Percentiles rank a stretch among this genome's conserved stretches.
These are phyloP conservation scores for Hypericum androsaemum DNA, from an alignment of 345 rosid genomes.

Conservation along the genomic window DNA sequence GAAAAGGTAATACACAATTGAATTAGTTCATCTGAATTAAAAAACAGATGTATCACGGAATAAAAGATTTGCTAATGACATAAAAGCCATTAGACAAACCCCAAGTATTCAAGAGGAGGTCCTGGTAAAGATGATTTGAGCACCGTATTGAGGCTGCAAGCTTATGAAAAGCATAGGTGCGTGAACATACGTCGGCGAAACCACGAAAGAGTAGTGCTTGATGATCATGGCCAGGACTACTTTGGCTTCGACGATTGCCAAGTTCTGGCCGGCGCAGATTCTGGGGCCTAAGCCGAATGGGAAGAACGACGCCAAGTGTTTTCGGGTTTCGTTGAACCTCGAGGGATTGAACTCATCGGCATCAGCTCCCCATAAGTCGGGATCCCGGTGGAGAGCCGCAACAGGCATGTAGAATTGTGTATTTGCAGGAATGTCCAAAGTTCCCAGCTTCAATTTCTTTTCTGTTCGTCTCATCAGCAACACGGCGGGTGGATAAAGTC, in stretches of 20 bases:
- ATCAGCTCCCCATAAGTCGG: constrained; percentile 60
- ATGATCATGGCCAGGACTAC: background rate
- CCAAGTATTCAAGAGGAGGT: no score
- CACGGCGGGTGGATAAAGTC: constrained; percentile 68
- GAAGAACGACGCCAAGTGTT: constrained; percentile 13
- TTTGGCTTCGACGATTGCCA: constrained; percentile 13
- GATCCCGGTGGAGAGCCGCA: constrained; percentile 48
- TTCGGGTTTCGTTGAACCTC: constrained; percentile 15
- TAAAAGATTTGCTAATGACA: no score
- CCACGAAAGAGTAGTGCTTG: background rate
- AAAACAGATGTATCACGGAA: no score
- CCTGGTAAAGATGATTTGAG: background rate
- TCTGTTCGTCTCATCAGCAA: constrained; percentile 37
- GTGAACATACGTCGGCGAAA: background rate
- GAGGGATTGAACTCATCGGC: constrained; percentile 30
- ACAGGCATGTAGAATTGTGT: constrained; percentile 46
- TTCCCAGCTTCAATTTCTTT: constrained; percentile 40
- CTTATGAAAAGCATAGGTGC: background rate
- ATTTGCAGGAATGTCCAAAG: constrained; percentile 45
- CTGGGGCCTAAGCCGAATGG: constrained; percentile 24
- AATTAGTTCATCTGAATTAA: no score
- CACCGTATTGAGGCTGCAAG: background rate
- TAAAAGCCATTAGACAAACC: no score
- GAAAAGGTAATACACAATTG: no score
- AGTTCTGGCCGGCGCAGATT: constrained; percentile 16